A percentile compares a stretch with the other conserved stretches of the same genome.
Conservation (phyloP, 495 filamentous ascomycete species). For the Aspergillus hancockii region DNA sequence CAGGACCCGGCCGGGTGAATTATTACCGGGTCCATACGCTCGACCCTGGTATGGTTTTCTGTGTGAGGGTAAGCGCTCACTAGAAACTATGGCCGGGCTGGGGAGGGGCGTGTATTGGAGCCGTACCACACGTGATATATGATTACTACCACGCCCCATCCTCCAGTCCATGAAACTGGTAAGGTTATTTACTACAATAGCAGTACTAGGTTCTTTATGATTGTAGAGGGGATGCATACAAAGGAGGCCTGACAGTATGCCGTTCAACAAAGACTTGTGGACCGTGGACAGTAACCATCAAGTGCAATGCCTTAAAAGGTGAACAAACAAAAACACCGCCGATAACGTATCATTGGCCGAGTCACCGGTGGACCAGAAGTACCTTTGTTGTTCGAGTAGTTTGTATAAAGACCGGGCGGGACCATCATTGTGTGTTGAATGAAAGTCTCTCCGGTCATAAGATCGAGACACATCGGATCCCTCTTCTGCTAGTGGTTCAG, state of each 20-base stretch:
- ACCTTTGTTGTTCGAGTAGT: background rate
- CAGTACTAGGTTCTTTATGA: too few relatives aligned
- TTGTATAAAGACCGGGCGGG: too few relatives aligned
- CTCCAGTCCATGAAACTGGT: too few relatives aligned
- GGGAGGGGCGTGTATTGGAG: conserved; percentile 16
- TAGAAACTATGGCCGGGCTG: background rate
- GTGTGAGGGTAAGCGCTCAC: background rate
- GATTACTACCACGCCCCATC: conserved; percentile 4
- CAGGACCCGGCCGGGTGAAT: conserved; percentile 3
- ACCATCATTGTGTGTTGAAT: background rate
- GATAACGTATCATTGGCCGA: too few relatives aligned
- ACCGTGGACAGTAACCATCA: too few relatives aligned
- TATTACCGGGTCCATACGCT: conserved; percentile 13
- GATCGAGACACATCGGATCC: background rate
- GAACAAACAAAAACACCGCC: too few relatives aligned
- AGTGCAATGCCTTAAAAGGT: too few relatives aligned
- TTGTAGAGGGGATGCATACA: too few relatives aligned
- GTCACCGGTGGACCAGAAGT: background rate
- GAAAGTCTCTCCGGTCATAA: background rate
- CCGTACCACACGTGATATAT: conserved; percentile 23
- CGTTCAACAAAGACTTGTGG: too few relatives aligned
- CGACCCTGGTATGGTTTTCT: conserved; percentile 1
- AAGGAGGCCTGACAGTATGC: background rate
- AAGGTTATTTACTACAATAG: too few relatives aligned
- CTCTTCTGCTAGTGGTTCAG: background rate